Evolutionary conservation across 805 yeast species (phyloP).

Genomic region (Candida yuanshanica): DNA sequence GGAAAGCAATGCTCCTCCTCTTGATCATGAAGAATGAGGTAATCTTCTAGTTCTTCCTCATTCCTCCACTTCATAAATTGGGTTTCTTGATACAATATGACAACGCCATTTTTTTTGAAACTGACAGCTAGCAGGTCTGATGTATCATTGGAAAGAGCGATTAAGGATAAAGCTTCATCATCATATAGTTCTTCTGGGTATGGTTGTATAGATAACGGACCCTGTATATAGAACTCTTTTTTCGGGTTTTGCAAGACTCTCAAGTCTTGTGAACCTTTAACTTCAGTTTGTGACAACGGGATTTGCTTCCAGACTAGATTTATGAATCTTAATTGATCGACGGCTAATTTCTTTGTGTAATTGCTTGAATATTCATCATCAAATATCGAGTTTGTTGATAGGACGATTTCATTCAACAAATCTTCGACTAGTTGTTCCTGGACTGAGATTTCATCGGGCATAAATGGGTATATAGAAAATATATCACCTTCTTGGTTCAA

Average conservation of each 20-base stretch:
- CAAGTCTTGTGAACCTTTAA: conserved; percentile 20
- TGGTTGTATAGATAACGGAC: conserved; percentile 50
- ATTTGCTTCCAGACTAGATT: conserved; percentile 28
- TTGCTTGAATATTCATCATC: conserved; percentile 6
- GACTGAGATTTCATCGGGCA: conserved; percentile 40
- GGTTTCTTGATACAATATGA: conserved; percentile 28
- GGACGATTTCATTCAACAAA: conserved; percentile 30
- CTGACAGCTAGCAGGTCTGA: conserved; percentile 23
- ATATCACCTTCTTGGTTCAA: conserved; percentile 53
- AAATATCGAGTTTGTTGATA: conserved; percentile 22
- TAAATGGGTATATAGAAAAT: conserved; percentile 57
- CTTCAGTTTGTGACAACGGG: conserved; percentile 11
- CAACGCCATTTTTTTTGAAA: conserved; percentile 26
- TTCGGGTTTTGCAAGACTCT: conserved; percentile 19
- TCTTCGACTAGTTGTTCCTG: conserved; percentile 26
- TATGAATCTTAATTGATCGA: conserved; percentile 33
- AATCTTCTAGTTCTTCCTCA: conserved; percentile 18
- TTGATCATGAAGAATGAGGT: conserved; percentile 2
- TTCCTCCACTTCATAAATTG: conserved; percentile 32
- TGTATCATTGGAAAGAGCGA: conserved; percentile 21
- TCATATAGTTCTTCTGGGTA: conserved; percentile 50
- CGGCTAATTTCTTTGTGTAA: conserved; percentile 9
- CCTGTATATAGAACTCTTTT: conserved; percentile 31
- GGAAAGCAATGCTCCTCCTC: not conserved
- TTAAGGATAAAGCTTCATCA: conserved; percentile 35